These are phyloP conservation scores for Aspergillus versicolor DNA, from an alignment of 2,329 filamentous ascomycete genomes.

Conservation along the genomic window DNA sequence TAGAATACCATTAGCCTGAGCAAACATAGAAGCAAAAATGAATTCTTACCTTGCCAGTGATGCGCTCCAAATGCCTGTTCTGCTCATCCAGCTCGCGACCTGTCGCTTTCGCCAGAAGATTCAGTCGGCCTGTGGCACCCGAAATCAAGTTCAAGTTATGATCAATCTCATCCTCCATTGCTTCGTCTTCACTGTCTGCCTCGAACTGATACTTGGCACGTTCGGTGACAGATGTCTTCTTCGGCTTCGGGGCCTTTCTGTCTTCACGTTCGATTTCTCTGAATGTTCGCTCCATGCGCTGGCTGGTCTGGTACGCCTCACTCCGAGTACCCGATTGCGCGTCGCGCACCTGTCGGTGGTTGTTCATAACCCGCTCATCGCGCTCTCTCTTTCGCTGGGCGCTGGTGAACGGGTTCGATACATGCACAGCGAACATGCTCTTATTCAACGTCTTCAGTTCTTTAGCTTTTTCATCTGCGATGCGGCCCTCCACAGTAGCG, in stretches of 20 bases:
- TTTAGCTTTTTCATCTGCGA: slow-evolving; percentile 75
- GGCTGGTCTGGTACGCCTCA: slow-evolving; percentile 52
- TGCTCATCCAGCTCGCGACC: slow-evolving; percentile 73
- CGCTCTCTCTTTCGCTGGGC: slow-evolving; percentile 62
- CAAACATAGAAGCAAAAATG: neutral
- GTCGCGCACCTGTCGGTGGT: slow-evolving; percentile 58
- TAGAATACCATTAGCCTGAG: slow-evolving; percentile 38
- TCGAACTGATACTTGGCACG: slow-evolving; percentile 75
- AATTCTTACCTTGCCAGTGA: slow-evolving; percentile 69
- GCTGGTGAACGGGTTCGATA: slow-evolving; percentile 74
- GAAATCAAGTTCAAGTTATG: slow-evolving; percentile 61
- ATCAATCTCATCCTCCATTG: slow-evolving; percentile 71
- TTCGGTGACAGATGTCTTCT: slow-evolving; percentile 57
- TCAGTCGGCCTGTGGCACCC: slow-evolving; percentile 66
- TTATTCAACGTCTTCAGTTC: slow-evolving; percentile 83
- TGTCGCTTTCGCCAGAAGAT: slow-evolving; percentile 71
- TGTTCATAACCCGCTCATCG: slow-evolving; percentile 68
- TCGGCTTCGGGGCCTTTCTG: slow-evolving; percentile 49
- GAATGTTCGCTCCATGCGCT: slow-evolving; percentile 64
- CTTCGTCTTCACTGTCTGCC: slow-evolving; percentile 68
- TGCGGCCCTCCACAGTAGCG: slow-evolving; percentile 70
- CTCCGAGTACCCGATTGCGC: slow-evolving; percentile 56
- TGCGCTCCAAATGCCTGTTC: slow-evolving; percentile 74
- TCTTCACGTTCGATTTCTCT: slow-evolving; percentile 62
- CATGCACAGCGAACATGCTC: slow-evolving; percentile 86